A percentile compares a stretch with the other conserved stretches of the same genome.
These are phyloP conservation scores for Mortierella sp. DNA, from an alignment of 371 early-diverging fungal species.

Conservation along the genomic window DNA sequence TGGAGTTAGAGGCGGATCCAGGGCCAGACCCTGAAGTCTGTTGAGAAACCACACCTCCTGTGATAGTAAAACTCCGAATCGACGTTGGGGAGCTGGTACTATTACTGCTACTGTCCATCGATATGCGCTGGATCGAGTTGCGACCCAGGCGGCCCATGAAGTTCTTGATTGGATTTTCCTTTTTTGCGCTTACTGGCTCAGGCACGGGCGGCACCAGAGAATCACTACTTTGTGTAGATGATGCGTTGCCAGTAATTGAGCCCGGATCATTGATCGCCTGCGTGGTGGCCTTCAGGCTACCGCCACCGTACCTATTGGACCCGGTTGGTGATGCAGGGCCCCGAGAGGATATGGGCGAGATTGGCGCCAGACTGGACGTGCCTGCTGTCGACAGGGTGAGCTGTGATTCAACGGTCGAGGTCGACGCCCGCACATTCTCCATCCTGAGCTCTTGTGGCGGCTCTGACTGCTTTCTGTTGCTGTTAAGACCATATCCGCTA, in stretches of 20 bases:
- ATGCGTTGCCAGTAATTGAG: slow-evolving; percentile 22
- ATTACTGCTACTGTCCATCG: slow-evolving; percentile 29
- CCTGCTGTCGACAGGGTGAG: slow-evolving; percentile 38
- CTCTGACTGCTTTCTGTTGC: background rate
- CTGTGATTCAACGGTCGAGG: slow-evolving; percentile 29
- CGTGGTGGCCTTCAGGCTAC: slow-evolving; percentile 13
- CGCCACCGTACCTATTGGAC: background rate
- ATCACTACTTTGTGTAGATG: slow-evolving; percentile 3
- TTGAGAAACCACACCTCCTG: slow-evolving; percentile 7
- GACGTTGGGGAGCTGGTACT: slow-evolving; percentile 39
- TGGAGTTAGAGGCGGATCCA: slow-evolving; percentile 17
- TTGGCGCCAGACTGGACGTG: slow-evolving; percentile 7
- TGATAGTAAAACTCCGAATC: slow-evolving; percentile 39
- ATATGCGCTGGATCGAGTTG: slow-evolving; percentile 32
- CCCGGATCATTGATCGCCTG: slow-evolving; percentile 37
- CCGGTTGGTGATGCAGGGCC: slow-evolving; percentile 17
- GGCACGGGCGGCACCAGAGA: slow-evolving; percentile 22
- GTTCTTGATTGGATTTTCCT: slow-evolving; percentile 48
- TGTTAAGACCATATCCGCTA: slow-evolving; percentile 29
- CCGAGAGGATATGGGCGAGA: slow-evolving; percentile 15
- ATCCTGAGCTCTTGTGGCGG: slow-evolving; percentile 7
- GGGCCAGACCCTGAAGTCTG: slow-evolving; percentile 8
- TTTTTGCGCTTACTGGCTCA: slow-evolving; percentile 22
- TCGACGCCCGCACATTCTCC: slow-evolving; percentile 26
- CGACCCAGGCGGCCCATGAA: slow-evolving; percentile 52